phyloP scores from a whole-genome alignment of 75 land plant species.

The Ceratopteris richardii region DNA sequence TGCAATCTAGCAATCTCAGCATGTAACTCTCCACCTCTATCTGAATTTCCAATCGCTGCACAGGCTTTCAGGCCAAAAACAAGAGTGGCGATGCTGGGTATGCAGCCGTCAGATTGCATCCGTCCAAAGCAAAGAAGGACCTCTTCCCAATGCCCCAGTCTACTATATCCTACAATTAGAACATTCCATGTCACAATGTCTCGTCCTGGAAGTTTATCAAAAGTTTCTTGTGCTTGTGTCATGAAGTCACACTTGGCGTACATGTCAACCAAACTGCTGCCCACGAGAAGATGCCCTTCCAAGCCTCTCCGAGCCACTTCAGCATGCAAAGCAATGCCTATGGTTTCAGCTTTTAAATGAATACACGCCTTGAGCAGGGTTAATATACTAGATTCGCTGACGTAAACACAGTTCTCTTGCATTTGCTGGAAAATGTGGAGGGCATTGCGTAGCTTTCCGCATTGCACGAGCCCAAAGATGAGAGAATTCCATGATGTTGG shows the following conservation, averaged over 20 bases:
- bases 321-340: conserved; percentile 5
- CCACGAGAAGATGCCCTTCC: background rate
- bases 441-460: too few species aligned
- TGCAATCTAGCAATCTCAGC: conserved; percentile 22
- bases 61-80: conserved; percentile 37
- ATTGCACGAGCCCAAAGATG: too few species aligned
- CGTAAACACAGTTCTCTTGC: background rate
- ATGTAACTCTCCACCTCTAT: conserved; percentile 33
- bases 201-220: conserved; percentile 8
- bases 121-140: conserved; percentile 20
- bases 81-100: conserved; percentile 40
- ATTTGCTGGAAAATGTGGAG: conserved; percentile 3
- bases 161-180: conserved; percentile 12
- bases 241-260: conserved; percentile 14
- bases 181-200: conserved; percentile 9
- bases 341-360: background rate
- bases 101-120: conserved; percentile 33
- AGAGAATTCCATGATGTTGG: too few species aligned
- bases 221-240: conserved; percentile 2
- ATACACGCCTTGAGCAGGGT: conserved; percentile 7
- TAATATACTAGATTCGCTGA: background rate
- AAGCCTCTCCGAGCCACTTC: background rate
- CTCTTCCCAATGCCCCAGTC: background rate
- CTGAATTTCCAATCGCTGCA: conserved; percentile 10
- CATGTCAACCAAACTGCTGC: conserved; percentile 11